Evolutionary conservation across 1,284 basidiomycete species (phyloP), one percentile per base, ranked within the genome.

Genomic region (Trametes polyzona): DNA sequence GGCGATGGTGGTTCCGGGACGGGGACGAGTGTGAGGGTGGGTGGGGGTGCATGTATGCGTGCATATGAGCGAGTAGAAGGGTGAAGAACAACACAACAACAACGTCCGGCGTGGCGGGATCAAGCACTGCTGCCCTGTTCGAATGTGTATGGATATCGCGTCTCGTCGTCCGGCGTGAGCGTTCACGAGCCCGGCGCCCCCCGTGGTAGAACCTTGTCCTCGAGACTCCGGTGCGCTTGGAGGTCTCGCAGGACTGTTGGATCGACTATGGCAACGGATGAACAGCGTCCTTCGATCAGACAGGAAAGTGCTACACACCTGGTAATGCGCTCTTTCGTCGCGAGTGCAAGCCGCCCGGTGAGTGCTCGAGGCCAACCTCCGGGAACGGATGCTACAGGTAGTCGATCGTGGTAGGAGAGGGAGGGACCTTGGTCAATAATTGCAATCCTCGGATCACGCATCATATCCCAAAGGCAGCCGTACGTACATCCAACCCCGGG

Each of bases 181-280:
- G 16, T 41, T 57, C 21, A 64, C 46, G 59, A 60, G 33, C 56
- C 52, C 19, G 57, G 51, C 40, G 39, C 52, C 12, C 61, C 63
- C 47, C 61, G 56, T n/a, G 64, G 41, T 11, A 53, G 39, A 32
- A 66, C 65, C 32, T 62, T 57, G 52, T 90, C 87, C 52, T 93
- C 92, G 62, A 93, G 80, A 76, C 87, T 94, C 73, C 88, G 80
- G 71, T 93, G 92, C 21, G 88, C 88, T 74, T 95, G 92, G 49
- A 96, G 78, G 76, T 96, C 94, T 37, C 89, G 87, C 67, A 95
- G 78, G 30, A 96, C 94, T 33, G 86, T 84, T 1, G 94, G 93
- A 73, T 96, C 94, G 65, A 95, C 91, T 88, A 73, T 61, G 61
- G 52, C 47, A 57, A 44, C 44, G 57, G 27, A 62, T 56, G 46